These are phyloP conservation scores for Gynochthodes officinalis DNA, from an alignment of 257 asterid species.

Conservation along the genomic window DNA sequence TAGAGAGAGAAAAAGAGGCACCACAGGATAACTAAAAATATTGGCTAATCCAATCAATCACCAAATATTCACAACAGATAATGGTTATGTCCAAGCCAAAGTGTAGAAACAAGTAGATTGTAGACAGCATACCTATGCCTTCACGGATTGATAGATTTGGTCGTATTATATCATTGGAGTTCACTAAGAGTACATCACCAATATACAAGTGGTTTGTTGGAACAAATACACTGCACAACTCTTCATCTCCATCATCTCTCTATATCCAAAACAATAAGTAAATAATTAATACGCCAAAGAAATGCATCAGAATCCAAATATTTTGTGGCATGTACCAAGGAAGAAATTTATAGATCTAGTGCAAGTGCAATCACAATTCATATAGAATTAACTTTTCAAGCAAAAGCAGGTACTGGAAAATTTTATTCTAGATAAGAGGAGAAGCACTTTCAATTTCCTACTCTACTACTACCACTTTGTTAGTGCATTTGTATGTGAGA, in stretches of 20 bases:
- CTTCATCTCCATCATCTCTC: slow-evolving; percentile 89
- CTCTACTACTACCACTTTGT: neutral
- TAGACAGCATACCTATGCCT: slow-evolving; percentile 64
- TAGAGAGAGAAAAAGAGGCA: neutral
- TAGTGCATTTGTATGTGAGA: neutral
- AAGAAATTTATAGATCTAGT: neutral
- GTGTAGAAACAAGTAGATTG: neutral
- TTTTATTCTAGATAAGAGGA: neutral
- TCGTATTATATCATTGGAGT: slow-evolving; percentile 65
- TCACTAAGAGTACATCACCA: slow-evolving; percentile 74
- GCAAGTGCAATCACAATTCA: neutral
- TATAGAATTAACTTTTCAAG: neutral
- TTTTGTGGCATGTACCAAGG: neutral
- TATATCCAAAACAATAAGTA: slow-evolving; percentile 27
- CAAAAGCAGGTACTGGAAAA: neutral
- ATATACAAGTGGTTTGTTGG: slow-evolving; percentile 88
- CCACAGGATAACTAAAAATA: neutral
- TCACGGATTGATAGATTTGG: slow-evolving; percentile 88
- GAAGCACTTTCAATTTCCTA: neutral
- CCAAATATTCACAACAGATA: neutral
- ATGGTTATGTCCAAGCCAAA: neutral
- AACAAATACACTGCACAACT: slow-evolving; percentile 79
- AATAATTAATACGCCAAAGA: neutral
- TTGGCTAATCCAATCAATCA: neutral
- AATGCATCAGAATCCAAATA: neutral